phyloP scores from a whole-genome alignment of 352 stramenopile species.

The Globisporangium parvum region DNA sequence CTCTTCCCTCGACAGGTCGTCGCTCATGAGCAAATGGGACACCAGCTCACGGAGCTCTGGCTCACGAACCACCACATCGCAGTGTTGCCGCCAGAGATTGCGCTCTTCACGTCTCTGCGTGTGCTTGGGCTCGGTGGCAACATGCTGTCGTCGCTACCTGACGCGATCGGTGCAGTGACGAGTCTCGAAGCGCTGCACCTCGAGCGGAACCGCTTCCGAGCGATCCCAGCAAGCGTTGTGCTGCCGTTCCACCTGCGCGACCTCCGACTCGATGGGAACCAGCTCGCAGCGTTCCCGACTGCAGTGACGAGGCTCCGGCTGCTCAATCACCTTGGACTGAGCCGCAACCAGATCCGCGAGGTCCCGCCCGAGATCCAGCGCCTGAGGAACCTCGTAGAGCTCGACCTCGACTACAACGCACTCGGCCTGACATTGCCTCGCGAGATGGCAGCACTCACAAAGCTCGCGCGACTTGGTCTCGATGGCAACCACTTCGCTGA shows the following conservation, averaged over 20 bases:
- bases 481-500: conserved; percentile 42
- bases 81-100: conserved; percentile 39
- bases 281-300: conserved; percentile 34
- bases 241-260: conserved; percentile 40
- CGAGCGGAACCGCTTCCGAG: conserved; percentile 48
- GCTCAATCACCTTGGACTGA: conserved; percentile 52
- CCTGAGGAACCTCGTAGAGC: conserved; percentile 50
- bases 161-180: conserved; percentile 25
- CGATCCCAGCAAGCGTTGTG: conserved; percentile 25
- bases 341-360: conserved; percentile 38
- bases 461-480: conserved; percentile 54
- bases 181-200: conserved; percentile 55
- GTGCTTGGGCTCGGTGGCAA: conserved; percentile 63
- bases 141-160: conserved; percentile 33
- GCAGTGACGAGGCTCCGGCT: conserved; percentile 46
- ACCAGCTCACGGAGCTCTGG: conserved; percentile 49
- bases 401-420: conserved; percentile 62
- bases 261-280: conserved; percentile 50
- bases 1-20: conserved; percentile 39
- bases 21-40: conserved; percentile 20
- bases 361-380: conserved; percentile 44
- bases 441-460: conserved; percentile 31
- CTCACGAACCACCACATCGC: conserved; percentile 55
- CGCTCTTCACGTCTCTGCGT: conserved; percentile 30
- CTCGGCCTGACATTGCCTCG: conserved; percentile 32